phyloP scores from a whole-genome alignment of 148 eudicot species.

The Fallopia convolvulus region DNA sequence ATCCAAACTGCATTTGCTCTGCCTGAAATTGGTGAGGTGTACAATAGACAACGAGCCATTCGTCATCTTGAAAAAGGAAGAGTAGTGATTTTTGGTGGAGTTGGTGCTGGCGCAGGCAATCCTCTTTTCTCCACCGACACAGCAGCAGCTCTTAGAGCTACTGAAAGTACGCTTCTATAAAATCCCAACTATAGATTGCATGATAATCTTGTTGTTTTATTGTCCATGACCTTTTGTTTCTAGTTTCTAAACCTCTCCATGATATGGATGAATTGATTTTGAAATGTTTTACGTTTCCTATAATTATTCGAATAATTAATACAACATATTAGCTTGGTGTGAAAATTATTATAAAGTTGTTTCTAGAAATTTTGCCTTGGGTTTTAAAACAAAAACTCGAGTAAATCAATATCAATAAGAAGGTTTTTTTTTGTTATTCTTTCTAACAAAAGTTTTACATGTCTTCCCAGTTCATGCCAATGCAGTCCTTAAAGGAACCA shows the following conservation, averaged over 20 bases:
- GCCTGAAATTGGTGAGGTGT: conserved; percentile 88
- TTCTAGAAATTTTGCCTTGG: background rate
- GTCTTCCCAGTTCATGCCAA: conserved; percentile 74
- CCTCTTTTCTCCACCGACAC: conserved; percentile 94
- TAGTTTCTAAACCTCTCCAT: background rate
- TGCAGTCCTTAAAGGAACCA: conserved; percentile 83
- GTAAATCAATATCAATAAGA: background rate
- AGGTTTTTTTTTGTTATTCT: background rate
- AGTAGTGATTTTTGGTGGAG: conserved; percentile 94
- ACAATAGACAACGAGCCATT: conserved; percentile 74
- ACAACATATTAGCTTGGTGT: background rate
- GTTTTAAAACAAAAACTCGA: background rate
- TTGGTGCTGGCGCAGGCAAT: conserved; percentile 90
- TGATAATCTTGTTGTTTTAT: background rate
- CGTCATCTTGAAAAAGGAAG: conserved; percentile 91
- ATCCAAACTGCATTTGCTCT: conserved; percentile 72
- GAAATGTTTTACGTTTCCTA: background rate
- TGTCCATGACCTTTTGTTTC: background rate
- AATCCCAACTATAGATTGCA: background rate
- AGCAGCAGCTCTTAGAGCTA: conserved; percentile 94
- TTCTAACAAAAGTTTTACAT: background rate
- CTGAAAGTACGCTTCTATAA: conserved; percentile 54
- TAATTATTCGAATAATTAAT: no score
- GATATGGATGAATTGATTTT: background rate
- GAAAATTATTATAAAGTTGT: background rate